Evolutionary conservation across 441 rosid genomes (phyloP), one percentile per base, ranked within the genome.

Genomic region (Lepidium campestre): DNA sequence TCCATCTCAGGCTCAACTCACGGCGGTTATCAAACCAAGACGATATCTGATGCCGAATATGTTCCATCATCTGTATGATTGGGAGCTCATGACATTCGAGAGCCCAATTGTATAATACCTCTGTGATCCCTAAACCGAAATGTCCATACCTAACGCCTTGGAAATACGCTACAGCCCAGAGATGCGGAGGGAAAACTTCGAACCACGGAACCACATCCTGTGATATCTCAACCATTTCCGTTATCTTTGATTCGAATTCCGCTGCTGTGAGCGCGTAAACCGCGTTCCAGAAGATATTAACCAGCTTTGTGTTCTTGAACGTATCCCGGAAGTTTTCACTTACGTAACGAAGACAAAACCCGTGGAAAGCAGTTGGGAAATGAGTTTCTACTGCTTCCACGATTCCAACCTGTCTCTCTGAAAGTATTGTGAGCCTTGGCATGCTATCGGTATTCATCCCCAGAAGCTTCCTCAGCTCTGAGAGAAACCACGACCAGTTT

Each of bases 401-500:
- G 15, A 88, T 74, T 36, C 90, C 90, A 52, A 75, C 70, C 62
- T 87, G 91, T 78, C 98, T 86, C 77, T 93, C 97, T 1, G 98
- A 93, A 10, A 93, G 88, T 68, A 93, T 83, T 2, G 98, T 90
- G n/a, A 93, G 93, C 67, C 96, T 83, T 32, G 98, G 97, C 96
- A 93, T 88, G 83, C 80, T 85, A 45, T 93, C 98, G 0, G 96
- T 86, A 68, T 85, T 90, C 62, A 93, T 85, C 29, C 97, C 96
- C 2, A 93, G 86, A 75, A 93, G 98, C 82, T 90, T 88, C 64
- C 94, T 85, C 71, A 93, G 68, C 79, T 93, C 98, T 0, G 94
- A 88, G 80, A 93, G 80, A 80, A 93, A 93, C 98, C 98, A 90
- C 79, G 81, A 88, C 98, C 98, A 93, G 73, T 93, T 93, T 41